A percentile compares a stretch with the other conserved stretches of the same genome.
phyloP scores from a whole-genome alignment of 139 green algal species.

The Coelastrella sp. region DNA sequence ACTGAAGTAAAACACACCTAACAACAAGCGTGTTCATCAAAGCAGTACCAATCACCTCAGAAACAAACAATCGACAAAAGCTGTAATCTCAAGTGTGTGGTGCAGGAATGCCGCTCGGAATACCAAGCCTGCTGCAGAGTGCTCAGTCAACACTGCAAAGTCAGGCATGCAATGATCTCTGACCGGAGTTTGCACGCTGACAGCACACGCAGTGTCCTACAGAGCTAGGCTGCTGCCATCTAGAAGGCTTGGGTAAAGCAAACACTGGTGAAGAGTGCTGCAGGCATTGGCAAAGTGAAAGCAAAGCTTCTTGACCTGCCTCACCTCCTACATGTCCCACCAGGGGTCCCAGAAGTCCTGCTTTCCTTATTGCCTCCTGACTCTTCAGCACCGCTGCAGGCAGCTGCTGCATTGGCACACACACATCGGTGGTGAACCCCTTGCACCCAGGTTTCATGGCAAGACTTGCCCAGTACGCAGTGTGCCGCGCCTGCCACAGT shows the following conservation, averaged over 20 bases:
- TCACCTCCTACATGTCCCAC: slow-evolving; percentile 78
- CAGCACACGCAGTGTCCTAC: no score
- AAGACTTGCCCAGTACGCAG: slow-evolving; percentile 1
- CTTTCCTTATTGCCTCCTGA: slow-evolving; percentile 48
- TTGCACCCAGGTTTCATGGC: slow-evolving; percentile 54
- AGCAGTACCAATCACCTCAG: neutral
- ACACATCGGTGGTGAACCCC: slow-evolving; percentile 73
- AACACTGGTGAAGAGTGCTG: no score
- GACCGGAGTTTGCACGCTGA: no score
- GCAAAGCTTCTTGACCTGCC: neutral
- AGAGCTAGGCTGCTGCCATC: no score
- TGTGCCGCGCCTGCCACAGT: slow-evolving; percentile 64
- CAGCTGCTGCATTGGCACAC: slow-evolving; percentile 69
- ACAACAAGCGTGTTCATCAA: neutral
- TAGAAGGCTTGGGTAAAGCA: no score
- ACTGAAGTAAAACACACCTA: neutral
- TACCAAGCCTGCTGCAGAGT: no score
- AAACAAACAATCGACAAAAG: neutral
- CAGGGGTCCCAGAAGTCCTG: slow-evolving; percentile 65
- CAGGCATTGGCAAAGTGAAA: no score
- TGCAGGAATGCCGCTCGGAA: no score
- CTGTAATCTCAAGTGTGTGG: no score
- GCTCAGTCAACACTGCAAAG: no score
- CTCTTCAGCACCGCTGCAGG: slow-evolving; percentile 52
- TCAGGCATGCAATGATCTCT: no score